Base-by-base conservation (phyloP, 331 rosid species). In the Dryas integrifolia region DNA sequence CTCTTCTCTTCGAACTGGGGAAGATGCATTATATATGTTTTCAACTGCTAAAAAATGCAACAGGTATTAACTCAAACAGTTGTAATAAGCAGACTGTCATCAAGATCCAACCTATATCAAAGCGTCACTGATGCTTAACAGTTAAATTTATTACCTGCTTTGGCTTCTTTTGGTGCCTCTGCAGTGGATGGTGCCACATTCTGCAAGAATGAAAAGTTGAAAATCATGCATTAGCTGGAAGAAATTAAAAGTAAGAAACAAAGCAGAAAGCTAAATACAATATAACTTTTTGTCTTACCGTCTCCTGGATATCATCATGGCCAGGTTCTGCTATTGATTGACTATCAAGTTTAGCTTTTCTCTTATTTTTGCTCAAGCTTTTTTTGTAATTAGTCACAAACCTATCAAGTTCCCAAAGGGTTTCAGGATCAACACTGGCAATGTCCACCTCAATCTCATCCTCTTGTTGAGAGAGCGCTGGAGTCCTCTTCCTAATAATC, bases 391-490 rank as follows among this genome's bases (percentile, higher is more conserved):
- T 73, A 44, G 84, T 74, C 72, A 85, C 86, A 65, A 78, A 85
- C 68, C 82, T 76, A 77, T 85, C 82, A 48, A 85, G 80, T 38
- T 85, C 88, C 88, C 88, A 85, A 15, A 85, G 86, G 2, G 88
- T 85, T 76, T 85, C 82, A 1, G 85, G 76, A 49, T 85, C 88
- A 46, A 81, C 80, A 53, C 82, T 76, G 2, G 65, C 88, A 52
- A 85, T 81, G 56, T 85, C 88, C 72, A 85, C 82, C 59, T 81
- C 88, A 76, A 85, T 81, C 76, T 81, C 88, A 70, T 85, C 88
- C 12, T 84, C 88, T 18, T 81, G 84, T 50, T 85, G 86, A 56
- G 44, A 79, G 63, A 82, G 83, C 50, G 84, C 82, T 13, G 69
- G 78, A 74, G 73, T 81, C 70, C 86, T 81, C 70, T 85, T 85